Percentiles rank a stretch among this genome's conserved stretches.
These are phyloP conservation scores for Melaleuca alternifolia DNA, from an alignment of 345 rosid species.

Conservation along the genomic window DNA sequence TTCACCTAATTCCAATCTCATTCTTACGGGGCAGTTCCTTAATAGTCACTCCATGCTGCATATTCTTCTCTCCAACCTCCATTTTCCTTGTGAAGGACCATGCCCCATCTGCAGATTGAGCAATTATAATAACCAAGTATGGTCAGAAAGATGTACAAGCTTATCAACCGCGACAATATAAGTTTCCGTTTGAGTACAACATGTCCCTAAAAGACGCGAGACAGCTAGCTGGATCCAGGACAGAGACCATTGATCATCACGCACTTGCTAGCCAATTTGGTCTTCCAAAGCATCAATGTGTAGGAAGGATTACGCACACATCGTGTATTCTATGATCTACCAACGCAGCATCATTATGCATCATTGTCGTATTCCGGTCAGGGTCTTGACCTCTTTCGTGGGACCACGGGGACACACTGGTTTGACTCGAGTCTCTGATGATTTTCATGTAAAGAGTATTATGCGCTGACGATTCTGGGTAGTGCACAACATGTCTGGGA, in stretches of 20 bases:
- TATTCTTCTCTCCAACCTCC: background rate
- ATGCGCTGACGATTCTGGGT: background rate
- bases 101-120: background rate
- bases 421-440: background rate
- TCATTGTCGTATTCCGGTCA: background rate
- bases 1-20: background rate
- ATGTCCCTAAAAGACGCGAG: background rate
- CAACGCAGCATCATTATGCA: background rate
- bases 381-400: background rate
- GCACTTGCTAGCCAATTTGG: background rate
- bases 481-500: background rate
- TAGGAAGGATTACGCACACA: background rate
- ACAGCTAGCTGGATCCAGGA: background rate
- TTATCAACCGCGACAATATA: background rate
- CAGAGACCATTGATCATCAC: background rate
- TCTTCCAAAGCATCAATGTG: background rate
- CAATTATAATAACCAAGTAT: background rate
- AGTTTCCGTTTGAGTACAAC: background rate
- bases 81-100: background rate
- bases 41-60: background rate
- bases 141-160: background rate
- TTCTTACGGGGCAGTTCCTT: background rate
- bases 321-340: background rate
- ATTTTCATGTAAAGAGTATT: background rate
- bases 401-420: background rate